Evolutionary conservation across 108 stramenopile genomes (phyloP), one percentile per base, ranked within the genome.

Genomic region (Skeletonema potamos): DNA sequence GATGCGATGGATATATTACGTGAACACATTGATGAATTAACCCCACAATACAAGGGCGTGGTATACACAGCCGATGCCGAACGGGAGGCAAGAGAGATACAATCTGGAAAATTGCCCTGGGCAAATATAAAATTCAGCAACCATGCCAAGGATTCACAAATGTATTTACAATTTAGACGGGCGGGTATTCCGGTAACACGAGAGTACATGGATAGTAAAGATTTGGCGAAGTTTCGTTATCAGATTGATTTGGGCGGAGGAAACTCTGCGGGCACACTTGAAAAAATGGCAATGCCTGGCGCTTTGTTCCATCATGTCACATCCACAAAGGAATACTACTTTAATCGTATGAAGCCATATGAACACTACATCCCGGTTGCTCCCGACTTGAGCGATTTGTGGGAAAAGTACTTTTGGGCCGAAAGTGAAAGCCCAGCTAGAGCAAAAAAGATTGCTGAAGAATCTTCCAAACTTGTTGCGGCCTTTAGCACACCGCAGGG

Each of bases 281-380:
- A 68, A 32, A 68, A 68, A 27, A 9, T 68, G n/a, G 67, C 67
- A 24, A 68, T 74, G 73, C 62, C 61, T 2, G 70, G 70, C 8
- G 61, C 63, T 0, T 48, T 70, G 15, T 70, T 70, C 70, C 70
- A 70, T 48, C 70, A 70, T 48, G 30, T 43, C 12, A 64, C 70
- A 8, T 12, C 46, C 9, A 64, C 70, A 10, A 64, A 64, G 24
- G 70, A 70, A 17, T 70, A 64, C 17, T 64, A 64, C 43, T 63
- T 64, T 48, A 44, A 70, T 26, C 44, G 48, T 4, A 48, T 70
- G 27, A 10, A 27, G 18, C 70, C 70, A 29, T 70, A 63, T 63
- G 36, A 51, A 12, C 70, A 70, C 27, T 70, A 63, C 62, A 64
- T 70, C 11, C 70, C 70, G 2, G 43, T 70, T 6, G 41, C 43